Evolutionary conservation across 306 rosid genomes (phyloP).

Genomic region (Malus asiatica): DNA sequence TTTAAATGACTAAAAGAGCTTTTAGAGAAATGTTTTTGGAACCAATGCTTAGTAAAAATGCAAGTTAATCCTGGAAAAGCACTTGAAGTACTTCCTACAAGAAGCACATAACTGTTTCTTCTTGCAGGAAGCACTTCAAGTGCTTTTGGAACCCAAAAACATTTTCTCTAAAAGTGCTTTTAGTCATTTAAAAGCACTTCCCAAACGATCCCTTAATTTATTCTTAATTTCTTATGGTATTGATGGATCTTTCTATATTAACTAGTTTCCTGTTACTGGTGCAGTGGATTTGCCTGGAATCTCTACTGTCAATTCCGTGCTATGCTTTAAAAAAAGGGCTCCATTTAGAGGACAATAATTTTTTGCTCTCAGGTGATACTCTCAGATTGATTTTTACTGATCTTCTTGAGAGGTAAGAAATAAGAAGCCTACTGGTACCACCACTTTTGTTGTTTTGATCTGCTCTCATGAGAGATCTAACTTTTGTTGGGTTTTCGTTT

Average conservation of each 20-base stretch:
- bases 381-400: slow-evolving; percentile 60
- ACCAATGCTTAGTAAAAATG: too few species aligned
- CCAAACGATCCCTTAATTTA: not conserved
- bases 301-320: slow-evolving; percentile 64
- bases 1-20: too few species aligned
- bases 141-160: too few species aligned
- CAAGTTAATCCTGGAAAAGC: too few species aligned
- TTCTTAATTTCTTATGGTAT: not conserved
- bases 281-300: slow-evolving; percentile 91
- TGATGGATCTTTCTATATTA: not conserved
- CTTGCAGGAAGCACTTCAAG: too few species aligned
- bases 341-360: slow-evolving; percentile 28
- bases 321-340: slow-evolving; percentile 42
- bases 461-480: not conserved
- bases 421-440: slow-evolving; percentile 1
- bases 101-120: too few species aligned
- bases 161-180: too few species aligned
- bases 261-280: slow-evolving; percentile 23
- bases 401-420: slow-evolving; percentile 72
- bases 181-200: too few species aligned
- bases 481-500: slow-evolving; percentile 9
- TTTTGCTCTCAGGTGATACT: slow-evolving; percentile 52
- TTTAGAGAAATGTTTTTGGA: too few species aligned
- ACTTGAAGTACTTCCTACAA: too few species aligned
- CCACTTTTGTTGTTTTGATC: not conserved